These are phyloP conservation scores for Cryptosporidium sp. DNA, from an alignment of 169 alveolate genomes.

Conservation along the genomic window DNA sequence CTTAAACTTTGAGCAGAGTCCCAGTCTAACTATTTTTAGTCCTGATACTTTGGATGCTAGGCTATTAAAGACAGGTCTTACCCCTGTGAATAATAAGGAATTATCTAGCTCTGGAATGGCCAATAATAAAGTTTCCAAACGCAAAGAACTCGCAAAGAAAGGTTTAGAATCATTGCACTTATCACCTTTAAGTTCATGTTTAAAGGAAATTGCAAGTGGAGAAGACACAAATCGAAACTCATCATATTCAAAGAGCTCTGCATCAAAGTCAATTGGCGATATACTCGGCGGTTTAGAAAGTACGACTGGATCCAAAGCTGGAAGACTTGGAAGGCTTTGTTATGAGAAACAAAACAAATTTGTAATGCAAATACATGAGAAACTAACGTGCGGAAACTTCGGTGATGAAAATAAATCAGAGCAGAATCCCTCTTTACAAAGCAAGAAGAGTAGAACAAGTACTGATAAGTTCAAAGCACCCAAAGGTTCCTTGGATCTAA, in stretches of 20 bases:
- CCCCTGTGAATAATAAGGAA: conserved; percentile 48
- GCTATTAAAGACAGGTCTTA: conserved; percentile 29
- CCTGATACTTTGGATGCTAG: not conserved
- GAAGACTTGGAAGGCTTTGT: conserved; percentile 9
- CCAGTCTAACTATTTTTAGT: not conserved
- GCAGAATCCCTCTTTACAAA: not conserved
- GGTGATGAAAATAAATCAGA: not conserved
- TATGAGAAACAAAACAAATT: conserved; percentile 64
- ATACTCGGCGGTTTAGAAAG: conserved; percentile 27
- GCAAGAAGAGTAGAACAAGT: not conserved
- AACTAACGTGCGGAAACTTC: not conserved
- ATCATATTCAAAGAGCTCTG: conserved; percentile 32
- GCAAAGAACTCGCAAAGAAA: conserved; percentile 15
- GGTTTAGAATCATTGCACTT: conserved; percentile 8
- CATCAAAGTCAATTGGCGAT: conserved; percentile 30
- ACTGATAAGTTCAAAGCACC: not conserved
- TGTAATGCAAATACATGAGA: conserved; percentile 44
- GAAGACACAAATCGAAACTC: conserved; percentile 30
- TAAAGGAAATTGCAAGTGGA: conserved; percentile 27
- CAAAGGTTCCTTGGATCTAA: not conserved
- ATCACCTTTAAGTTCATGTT: conserved; percentile 19
- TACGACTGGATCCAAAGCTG: conserved; percentile 7
- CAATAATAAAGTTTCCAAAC: conserved; percentile 18
- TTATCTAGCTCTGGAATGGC: not conserved
- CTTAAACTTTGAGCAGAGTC: conserved; percentile 4